A percentile compares a stretch with the other conserved stretches of the same genome.
Conservation (phyloP, 2,329 filamentous ascomycete genomes). For the Raffaelea albimanens region DNA sequence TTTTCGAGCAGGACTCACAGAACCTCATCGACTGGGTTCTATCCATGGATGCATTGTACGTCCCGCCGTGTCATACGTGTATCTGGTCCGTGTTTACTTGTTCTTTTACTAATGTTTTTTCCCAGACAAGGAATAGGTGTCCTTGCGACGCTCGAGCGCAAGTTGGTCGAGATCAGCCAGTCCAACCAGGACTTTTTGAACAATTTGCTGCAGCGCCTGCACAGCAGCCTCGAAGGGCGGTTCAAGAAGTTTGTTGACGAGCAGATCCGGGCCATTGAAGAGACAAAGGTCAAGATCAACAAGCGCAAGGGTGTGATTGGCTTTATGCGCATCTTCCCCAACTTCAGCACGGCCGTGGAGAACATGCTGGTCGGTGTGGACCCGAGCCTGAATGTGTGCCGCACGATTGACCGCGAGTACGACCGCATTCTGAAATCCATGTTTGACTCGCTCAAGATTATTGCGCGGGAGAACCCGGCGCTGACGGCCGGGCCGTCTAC, state of each 20-base stretch:
- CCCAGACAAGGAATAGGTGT: slow-evolving; percentile 79
- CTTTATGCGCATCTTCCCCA: slow-evolving; percentile 88
- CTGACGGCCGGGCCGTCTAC: slow-evolving; percentile 23
- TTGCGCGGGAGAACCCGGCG: slow-evolving; percentile 60
- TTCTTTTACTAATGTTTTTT: neutral
- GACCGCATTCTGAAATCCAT: slow-evolving; percentile 83
- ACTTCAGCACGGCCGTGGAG: slow-evolving; percentile 74
- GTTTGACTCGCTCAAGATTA: slow-evolving; percentile 95
- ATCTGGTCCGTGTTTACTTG: neutral
- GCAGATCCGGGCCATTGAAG: slow-evolving; percentile 90
- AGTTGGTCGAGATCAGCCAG: slow-evolving; percentile 69
- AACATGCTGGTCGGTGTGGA: slow-evolving; percentile 62
- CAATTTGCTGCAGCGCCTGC: slow-evolving; percentile 66
- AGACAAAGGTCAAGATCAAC: slow-evolving; percentile 98
- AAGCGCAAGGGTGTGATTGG: slow-evolving; percentile 95
- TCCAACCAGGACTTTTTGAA: slow-evolving; percentile 90
- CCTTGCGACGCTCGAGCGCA: slow-evolving; percentile 69
- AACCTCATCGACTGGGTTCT: slow-evolving; percentile 77
- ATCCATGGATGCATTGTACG: slow-evolving; percentile 70
- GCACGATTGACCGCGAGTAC: slow-evolving; percentile 79
- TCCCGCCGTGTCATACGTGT: neutral
- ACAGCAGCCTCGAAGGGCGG: slow-evolving; percentile 61
- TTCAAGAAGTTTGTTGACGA: slow-evolving; percentile 90
- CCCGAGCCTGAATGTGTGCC: slow-evolving; percentile 53
- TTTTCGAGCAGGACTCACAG: slow-evolving; percentile 70